Base-by-base conservation (phyloP, 2,329 filamentous ascomycete genomes). In the Microcera coccophila region DNA sequence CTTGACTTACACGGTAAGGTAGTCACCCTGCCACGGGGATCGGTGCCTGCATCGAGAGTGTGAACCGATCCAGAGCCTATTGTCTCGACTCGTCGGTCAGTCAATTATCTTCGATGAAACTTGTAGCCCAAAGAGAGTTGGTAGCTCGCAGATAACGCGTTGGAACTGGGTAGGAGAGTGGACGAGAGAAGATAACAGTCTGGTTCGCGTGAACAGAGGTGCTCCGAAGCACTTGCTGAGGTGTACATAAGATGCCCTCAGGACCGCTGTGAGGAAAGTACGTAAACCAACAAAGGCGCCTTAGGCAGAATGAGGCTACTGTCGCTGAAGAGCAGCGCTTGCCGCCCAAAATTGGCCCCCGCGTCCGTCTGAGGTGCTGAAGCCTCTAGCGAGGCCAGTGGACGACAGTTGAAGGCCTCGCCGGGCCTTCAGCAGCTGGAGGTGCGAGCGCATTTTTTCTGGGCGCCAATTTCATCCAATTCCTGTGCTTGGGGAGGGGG, bases 11-110 rank as follows among this genome's bases (percentile, higher is more conserved):
- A 26, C 22, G 22, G 22, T 7, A 26, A 7, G 7, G 7, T 12
- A 26, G 12, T 26, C 22, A 26, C 22, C 12, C 22, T 26, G 22
- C 22, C 22, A 26, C 22, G 22, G 22, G 22, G 22, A 48, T 51
- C 38, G 39, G 48, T 50, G 42, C 50, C 49, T 51, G 50, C 50
- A 53, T 42, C 50, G 52, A 12, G 22, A 7, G 22, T 12, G 22
- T 26, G n/a, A 26, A 26, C 12, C 7, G 22, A 12, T 26, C 22
- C 7, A 12, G 22, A 26, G 7, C 12, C 22, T 26, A 26, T 12
- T 26, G 22, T 26, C 22, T 26, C 22, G 22, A 12, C 7, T 26
- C 12, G 7, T 26, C 22, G 7, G 22, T 26, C 22, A 26, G 12
- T 7, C 22, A 26, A 12, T 26, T 12, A 7, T 26, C 12, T 7